Percentiles rank a stretch among this genome's conserved stretches.
These are phyloP conservation scores for Chalaropsis ovoidea DNA, from an alignment of 2,329 filamentous ascomycete genomes.

Conservation along the genomic window DNA sequence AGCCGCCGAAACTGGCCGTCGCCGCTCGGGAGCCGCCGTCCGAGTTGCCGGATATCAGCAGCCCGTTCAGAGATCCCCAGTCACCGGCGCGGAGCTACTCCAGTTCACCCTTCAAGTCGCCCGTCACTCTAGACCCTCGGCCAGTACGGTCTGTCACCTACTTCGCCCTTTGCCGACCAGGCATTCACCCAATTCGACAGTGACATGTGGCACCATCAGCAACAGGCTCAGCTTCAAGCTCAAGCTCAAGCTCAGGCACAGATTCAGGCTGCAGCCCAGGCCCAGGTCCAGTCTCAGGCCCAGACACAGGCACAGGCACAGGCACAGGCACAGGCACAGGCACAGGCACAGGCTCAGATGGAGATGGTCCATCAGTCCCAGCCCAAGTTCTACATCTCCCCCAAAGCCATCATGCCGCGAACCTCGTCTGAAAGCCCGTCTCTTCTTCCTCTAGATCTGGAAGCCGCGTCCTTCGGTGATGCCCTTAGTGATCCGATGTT, in stretches of 20 bases:
- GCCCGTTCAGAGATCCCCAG: constrained; percentile 17
- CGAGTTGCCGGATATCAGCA: constrained; percentile 16
- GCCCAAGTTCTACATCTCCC: constrained; percentile 22
- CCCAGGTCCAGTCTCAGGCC: neutral
- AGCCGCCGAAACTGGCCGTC: neutral
- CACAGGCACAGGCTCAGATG: neutral
- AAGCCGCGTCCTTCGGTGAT: constrained; percentile 13
- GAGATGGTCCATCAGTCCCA: neutral
- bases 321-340: neutral
- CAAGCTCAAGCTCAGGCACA: neutral
- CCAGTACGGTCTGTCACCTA: constrained; percentile 16
- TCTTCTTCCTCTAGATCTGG: constrained; percentile 19
- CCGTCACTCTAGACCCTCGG: neutral
- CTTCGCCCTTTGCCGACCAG: constrained; percentile 19
- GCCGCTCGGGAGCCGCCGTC: neutral
- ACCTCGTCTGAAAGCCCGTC: constrained; percentile 19
- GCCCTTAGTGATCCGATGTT: constrained; percentile 18
- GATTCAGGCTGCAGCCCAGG: neutral
- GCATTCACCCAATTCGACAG: constrained; percentile 9
- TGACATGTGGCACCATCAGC: constrained; percentile 20
- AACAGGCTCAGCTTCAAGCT: neutral
- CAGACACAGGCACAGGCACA: neutral
- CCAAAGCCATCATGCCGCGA: constrained; percentile 23
- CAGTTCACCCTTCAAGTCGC: constrained; percentile 23
- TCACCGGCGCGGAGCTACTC: constrained; percentile 21